Conservation (phyloP, 2,329 filamentous ascomycete genomes). For the Botrytis galanthina region DNA sequence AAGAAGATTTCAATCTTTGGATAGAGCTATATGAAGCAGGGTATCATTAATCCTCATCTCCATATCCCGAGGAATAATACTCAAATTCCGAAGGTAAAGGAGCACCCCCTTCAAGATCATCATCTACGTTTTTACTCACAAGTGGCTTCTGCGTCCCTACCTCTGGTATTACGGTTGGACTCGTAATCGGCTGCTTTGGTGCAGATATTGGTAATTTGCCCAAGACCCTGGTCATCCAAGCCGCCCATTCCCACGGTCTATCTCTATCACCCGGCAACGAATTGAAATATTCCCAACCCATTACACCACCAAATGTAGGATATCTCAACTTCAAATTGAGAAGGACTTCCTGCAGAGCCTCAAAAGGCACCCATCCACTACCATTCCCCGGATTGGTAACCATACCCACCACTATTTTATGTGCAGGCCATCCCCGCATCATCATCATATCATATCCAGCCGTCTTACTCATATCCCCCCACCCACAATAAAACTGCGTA, state of each 20-base stretch:
- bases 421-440: constrained; percentile 65
- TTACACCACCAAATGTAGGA: constrained; percentile 76
- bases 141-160: constrained; percentile 4
- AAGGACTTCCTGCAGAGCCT: constrained; percentile 56
- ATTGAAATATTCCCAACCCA: constrained; percentile 97
- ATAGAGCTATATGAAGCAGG: neutral
- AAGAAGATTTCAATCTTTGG: neutral
- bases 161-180: neutral
- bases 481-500: constrained; percentile 89
- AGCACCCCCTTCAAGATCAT: constrained; percentile 22
- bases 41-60: constrained; percentile 23
- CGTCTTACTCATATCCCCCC: constrained; percentile 47
- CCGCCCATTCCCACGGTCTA: constrained; percentile 76
- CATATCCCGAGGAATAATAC: constrained; percentile 27
- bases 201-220: neutral
- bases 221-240: constrained; percentile 49
- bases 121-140: constrained; percentile 13
- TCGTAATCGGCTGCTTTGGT: neutral
- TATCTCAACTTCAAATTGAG: constrained; percentile 57
- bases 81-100: constrained; percentile 27
- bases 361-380: constrained; percentile 60
- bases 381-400: constrained; percentile 78
- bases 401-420: constrained; percentile 75
- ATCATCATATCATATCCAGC: constrained; percentile 52
- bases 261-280: constrained; percentile 61